Percentiles rank a stretch among this genome's conserved stretches.
Evolutionary conservation across 208 protist species (phyloP).

Genomic region (Wallacemonas collosoma): DNA sequence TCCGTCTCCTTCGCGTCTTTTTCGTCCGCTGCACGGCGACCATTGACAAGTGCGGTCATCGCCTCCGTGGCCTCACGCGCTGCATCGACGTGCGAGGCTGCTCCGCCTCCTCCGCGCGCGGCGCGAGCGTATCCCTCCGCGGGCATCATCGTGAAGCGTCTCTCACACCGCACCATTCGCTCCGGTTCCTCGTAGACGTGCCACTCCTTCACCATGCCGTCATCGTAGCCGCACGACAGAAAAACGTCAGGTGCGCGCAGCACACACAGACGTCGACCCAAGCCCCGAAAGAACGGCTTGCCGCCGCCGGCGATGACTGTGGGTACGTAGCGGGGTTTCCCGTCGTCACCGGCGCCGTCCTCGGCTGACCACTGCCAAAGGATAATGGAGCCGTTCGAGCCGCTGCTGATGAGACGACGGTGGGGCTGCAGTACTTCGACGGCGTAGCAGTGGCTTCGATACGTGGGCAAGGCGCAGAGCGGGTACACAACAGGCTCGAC

Average conservation of each 20-base stretch:
- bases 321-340: constrained; percentile 32
- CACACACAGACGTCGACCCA: constrained; percentile 55
- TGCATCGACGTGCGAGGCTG: not conserved
- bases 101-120: not conserved
- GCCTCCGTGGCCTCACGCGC: constrained; percentile 28
- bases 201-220: constrained; percentile 82
- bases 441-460: constrained; percentile 51
- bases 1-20: not conserved
- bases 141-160: constrained; percentile 54
- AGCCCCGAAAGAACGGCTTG: constrained; percentile 25
- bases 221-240: constrained; percentile 65
- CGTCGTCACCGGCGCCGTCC: not conserved
- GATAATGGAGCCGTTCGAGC: constrained; percentile 51
- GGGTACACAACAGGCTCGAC: constrained; percentile 77
- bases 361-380: constrained; percentile 49
- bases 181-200: constrained; percentile 82
- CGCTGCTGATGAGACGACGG: constrained; percentile 51
- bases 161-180: constrained; percentile 57
- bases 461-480: constrained; percentile 36
- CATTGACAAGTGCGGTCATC: constrained; percentile 21
- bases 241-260: constrained; percentile 74
- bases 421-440: constrained; percentile 47
- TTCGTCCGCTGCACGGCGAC: not conserved
- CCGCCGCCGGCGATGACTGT: constrained; percentile 27
- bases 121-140: not conserved